Percentiles rank a stretch among this genome's conserved stretches.
Evolutionary conservation across 2,329 filamentous ascomycete species (phyloP).

Genomic region (Botryosphaeria agaves): DNA sequence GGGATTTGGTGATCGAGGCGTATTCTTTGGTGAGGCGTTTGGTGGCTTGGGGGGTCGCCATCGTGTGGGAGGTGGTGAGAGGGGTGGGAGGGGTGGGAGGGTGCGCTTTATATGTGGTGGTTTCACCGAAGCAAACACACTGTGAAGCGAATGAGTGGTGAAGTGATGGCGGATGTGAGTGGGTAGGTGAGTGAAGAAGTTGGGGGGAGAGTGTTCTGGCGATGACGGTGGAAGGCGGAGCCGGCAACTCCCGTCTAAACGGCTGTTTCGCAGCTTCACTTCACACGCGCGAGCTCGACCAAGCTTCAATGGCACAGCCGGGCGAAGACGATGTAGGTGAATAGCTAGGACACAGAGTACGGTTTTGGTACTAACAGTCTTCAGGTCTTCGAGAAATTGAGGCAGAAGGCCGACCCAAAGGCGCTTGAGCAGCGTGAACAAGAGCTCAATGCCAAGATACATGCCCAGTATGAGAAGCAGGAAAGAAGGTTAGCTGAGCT

Average conservation of each 20-base stretch:
- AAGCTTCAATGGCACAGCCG: conserved; percentile 23
- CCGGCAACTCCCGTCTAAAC: background rate
- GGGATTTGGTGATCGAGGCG: conserved; percentile 15
- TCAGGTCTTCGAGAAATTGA: conserved; percentile 43
- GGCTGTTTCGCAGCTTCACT: background rate
- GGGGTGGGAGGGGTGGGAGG: too few relatives aligned
- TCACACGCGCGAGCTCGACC: background rate
- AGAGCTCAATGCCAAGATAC: conserved; percentile 40
- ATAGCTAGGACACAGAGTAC: conserved; percentile 14
- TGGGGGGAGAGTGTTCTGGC: background rate
- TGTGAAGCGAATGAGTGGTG: background rate
- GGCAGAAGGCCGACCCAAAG: conserved; percentile 39
- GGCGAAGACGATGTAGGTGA: conserved; percentile 29
- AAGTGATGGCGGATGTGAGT: background rate
- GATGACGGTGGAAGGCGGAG: background rate
- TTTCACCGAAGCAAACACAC: too few relatives aligned
- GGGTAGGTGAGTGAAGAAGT: background rate
- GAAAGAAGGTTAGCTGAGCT: conserved; percentile 47
- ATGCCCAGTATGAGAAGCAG: conserved; percentile 41
- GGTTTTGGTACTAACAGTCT: conserved; percentile 5
- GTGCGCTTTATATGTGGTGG: too few relatives aligned
- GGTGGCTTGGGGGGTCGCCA: conserved; percentile 21
- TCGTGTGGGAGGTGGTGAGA: conserved; percentile 5
- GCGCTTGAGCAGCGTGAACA: conserved; percentile 41
- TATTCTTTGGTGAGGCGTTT: conserved; percentile 21